Percentiles rank a stretch among this genome's conserved stretches.
Evolutionary conservation across 805 yeast genomes (phyloP).

Genomic region (Starmerella etchellsii): DNA sequence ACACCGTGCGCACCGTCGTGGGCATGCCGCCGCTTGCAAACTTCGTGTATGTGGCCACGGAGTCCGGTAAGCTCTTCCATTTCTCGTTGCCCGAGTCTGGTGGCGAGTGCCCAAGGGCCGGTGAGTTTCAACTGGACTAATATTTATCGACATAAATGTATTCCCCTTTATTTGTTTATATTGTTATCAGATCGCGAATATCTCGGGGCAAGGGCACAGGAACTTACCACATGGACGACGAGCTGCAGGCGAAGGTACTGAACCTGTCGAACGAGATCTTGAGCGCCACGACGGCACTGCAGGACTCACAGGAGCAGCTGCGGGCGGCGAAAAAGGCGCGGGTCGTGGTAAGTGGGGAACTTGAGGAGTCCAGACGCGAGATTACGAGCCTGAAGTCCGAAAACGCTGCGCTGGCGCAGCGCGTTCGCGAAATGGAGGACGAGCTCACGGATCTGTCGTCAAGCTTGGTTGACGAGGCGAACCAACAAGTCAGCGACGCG

Average conservation of each 20-base stretch:
- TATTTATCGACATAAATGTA: background rate
- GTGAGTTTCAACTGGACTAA: constrained; percentile 35
- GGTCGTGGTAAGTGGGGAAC: background rate
- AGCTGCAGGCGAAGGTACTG: constrained; percentile 17
- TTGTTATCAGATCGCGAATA: too few species aligned
- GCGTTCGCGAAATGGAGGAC: constrained; percentile 37
- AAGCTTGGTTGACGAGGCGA: constrained; percentile 39
- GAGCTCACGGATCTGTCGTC: constrained; percentile 44
- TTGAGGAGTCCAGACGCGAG: constrained; percentile 5
- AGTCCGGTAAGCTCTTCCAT: constrained; percentile 68
- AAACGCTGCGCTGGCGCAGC: constrained; percentile 6
- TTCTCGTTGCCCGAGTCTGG: constrained; percentile 79
- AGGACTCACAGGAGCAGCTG: constrained; percentile 23
- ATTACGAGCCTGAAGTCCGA: constrained; percentile 5
- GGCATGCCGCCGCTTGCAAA: constrained; percentile 28
- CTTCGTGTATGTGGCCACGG: constrained; percentile 47
- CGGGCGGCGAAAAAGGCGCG: constrained; percentile 19
- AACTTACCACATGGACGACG: constrained; percentile 9
- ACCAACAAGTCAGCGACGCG: constrained; percentile 66
- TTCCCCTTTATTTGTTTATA: too few species aligned
- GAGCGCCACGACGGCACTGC: constrained; percentile 24
- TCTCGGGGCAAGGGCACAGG: too few species aligned
- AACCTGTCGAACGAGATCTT: constrained; percentile 10
- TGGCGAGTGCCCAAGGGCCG: constrained; percentile 75
- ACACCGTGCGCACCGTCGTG: constrained; percentile 26